Percentiles rank a stretch among this genome's conserved stretches.
phyloP scores from a whole-genome alignment of 2,329 filamentous ascomycete genomes.

The Colletotrichum scovillei region DNA sequence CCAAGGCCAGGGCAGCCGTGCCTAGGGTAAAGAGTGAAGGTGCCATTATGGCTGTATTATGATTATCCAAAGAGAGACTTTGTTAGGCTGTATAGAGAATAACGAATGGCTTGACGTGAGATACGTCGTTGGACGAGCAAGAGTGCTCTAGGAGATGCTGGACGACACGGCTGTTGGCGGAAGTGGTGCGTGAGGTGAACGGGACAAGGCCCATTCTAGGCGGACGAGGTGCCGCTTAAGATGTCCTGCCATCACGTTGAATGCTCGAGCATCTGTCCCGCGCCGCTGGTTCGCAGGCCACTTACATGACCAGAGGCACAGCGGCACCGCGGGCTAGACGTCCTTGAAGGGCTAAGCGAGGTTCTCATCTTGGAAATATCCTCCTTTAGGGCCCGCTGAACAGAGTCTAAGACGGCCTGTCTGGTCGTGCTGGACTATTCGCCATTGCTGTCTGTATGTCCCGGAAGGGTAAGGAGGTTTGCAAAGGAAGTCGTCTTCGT shows the following conservation, averaged over 20 bases:
- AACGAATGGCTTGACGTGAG: conserved; percentile 56
- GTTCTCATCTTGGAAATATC: background rate
- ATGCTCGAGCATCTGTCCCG: background rate
- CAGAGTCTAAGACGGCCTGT: background rate
- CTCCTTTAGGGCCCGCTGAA: background rate
- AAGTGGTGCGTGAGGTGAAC: conserved; percentile 18
- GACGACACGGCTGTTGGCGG: conserved; percentile 25
- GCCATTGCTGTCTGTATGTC: background rate
- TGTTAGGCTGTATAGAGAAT: conserved; percentile 22
- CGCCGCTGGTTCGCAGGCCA: background rate
- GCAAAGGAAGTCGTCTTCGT: conserved; percentile 7
- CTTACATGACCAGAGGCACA: conserved; percentile 1
- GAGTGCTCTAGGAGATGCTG: conserved; percentile 40
- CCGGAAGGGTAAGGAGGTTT: conserved; percentile 8
- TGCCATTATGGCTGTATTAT: conserved; percentile 48
- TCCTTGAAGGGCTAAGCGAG: background rate
- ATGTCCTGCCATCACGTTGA: conserved; percentile 1
- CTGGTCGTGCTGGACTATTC: background rate
- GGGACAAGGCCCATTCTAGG: background rate
- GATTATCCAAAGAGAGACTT: conserved; percentile 42
- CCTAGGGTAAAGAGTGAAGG: conserved; percentile 53
- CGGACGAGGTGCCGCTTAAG: conserved; percentile 26
- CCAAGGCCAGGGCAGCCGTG: conserved; percentile 50
- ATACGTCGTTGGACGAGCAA: conserved; percentile 57
- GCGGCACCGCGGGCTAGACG: background rate